A percentile compares a stretch with the other conserved stretches of the same genome.
phyloP scores from a whole-genome alignment of 495 filamentous ascomycete genomes.

The Immersiella caudata region DNA sequence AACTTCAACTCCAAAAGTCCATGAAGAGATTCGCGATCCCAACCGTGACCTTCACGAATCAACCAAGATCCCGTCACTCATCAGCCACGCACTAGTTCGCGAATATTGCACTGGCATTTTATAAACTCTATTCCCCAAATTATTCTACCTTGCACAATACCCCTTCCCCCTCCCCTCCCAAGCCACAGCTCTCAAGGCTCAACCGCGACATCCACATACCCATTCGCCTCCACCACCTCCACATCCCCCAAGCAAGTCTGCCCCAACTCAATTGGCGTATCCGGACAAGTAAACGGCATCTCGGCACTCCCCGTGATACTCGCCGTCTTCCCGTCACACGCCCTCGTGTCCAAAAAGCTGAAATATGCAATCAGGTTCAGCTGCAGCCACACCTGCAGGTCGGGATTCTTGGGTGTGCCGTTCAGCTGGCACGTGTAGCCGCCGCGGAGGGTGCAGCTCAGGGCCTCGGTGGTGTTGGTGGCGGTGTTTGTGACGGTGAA shows the following conservation, averaged over 20 bases:
- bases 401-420: slow-evolving; percentile 12
- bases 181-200: neutral
- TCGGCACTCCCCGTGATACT: neutral
- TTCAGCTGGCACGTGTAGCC: slow-evolving; percentile 17
- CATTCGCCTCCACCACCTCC: neutral
- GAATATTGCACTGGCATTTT: no score
- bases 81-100: no score
- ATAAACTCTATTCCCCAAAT: no score
- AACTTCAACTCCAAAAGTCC: no score
- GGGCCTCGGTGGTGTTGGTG: slow-evolving; percentile 14
- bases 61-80: no score
- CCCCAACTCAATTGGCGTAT: neutral
- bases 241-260: neutral
- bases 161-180: neutral
- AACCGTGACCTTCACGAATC: no score
- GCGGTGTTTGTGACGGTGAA: slow-evolving; percentile 9
- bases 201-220: neutral
- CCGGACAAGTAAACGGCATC: neutral
- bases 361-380: slow-evolving; percentile 12
- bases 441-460: slow-evolving; percentile 8
- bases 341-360: neutral
- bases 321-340: slow-evolving; percentile 10
- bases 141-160: no score
- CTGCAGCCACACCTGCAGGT: slow-evolving; percentile 13
- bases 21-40: no score